Base-by-base conservation (phyloP, 352 stramenopile genomes). In the Pseudoperonospora humuli region DNA sequence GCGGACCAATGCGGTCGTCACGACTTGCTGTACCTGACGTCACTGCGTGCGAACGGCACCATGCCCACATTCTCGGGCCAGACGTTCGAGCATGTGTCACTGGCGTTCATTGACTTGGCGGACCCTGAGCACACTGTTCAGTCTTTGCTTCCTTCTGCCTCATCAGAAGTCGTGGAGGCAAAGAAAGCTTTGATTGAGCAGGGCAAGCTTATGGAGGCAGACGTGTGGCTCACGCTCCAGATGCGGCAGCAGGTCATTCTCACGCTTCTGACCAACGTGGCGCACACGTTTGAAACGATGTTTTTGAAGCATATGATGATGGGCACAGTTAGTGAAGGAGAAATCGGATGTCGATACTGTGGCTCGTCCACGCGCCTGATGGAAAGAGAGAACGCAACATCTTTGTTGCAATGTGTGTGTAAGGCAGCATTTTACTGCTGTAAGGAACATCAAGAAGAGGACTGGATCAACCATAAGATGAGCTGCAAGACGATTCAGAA, bases 61-160 rank as follows among this genome's bases (percentile, higher is more conserved):
- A 92, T 92, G 79, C 79, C 79, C 15, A 87, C 70, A 28, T 92
- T 92, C 62, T 92, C 79, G n/a, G 79, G 72, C 14, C 71, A 86
- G 37, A 83, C 79, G 15, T 86, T 92, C 56, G 64, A 70, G 34
- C 60, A 79, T 40, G 75, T 88, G 10, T 75, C 77, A 9, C 57
- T 92, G 26, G 79, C 79, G 14, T 92, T 87, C 50, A 78, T 92
- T 19, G 75, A 92, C 45, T 62, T 81, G 29, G 50, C 55, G 2
- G 79, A 92, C 38, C 64, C 68, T 7, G 79, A 86, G 37, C 75
- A 88, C 48, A 68, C 83, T 27, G 71, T 92, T 43, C 76, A 89
- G 57, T 86, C 76, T 34, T 54, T 92, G 32, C 45, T 88, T 13
- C 76, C 75, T 9, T 86, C 79, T 1, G 79, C 68, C 7, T 85